Base-by-base conservation (phyloP, 2,329 filamentous ascomycete genomes). In the Oidium heveae region DNA sequence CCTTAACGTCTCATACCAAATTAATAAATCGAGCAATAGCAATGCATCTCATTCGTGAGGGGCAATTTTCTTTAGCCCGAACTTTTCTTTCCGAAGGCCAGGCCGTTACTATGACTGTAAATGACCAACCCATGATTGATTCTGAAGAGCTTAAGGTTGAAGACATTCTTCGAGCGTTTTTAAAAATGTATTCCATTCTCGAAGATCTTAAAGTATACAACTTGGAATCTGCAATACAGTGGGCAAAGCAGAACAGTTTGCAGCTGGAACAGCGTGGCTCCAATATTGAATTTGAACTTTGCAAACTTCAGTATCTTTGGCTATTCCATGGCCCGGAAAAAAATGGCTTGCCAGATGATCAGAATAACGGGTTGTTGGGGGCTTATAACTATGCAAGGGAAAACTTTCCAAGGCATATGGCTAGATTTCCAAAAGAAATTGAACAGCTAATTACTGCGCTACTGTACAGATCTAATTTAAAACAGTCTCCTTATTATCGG, bases 11-110 rank as follows among this genome's bases (percentile, higher is more conserved):
- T 20, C 80, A 93, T 59, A 75, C 83, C 4, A 72, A 75, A 16
- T 73, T 95, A 13, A 86, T 96, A 64, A 93, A 95, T 68, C 79
- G 88, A 55, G 89, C 91, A 7, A 93, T 98, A 61, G 85, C 85
- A 10, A 95, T 96, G 87, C 91, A 98, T 65, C 75, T 98, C 22
- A 75, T 98, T 41, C 84, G 91, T 43, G 89, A 96, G 69, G 91
- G 91, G 52, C 84, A 94, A 64, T 98, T 98, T 67, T 75, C 74
- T 22, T 88, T 94, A 1, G 89, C 89, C 13, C 79, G 81, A 16
- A 86, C 81, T 1, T 95, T 98, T 61, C 77, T 94, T 52, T 71
- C 75, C 15, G 91, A 96, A 70, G 77, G 75, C 33, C 65, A 53
- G 61, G 63, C 58, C 63, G 63, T 49, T 41, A 62, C 49, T 9